Conservation (phyloP, 2,329 filamentous ascomycete genomes). For the Macroventuria anomochaeta region DNA sequence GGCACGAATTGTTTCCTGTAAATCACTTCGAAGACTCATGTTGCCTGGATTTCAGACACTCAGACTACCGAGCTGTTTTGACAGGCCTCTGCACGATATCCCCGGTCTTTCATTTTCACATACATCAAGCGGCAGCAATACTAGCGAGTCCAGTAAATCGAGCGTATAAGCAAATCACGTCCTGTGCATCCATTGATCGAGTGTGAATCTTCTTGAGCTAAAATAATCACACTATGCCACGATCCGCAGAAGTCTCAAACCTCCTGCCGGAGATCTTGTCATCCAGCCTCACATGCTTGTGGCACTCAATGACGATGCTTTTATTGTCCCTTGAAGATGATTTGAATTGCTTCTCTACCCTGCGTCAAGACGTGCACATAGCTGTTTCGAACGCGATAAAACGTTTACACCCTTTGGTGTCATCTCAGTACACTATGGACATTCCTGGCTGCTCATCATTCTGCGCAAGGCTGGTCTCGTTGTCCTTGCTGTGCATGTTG, state of each 20-base stretch:
- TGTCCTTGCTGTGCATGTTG: slow-evolving; percentile 8
- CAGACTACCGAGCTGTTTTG: slow-evolving; percentile 17
- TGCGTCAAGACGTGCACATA: slow-evolving; percentile 2
- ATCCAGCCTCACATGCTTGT: slow-evolving; percentile 4
- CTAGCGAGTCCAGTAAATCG: slow-evolving; percentile 6
- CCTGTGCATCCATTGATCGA: neutral
- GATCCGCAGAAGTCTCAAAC: neutral
- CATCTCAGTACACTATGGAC: neutral
- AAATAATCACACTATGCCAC: neutral
- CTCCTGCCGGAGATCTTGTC: neutral
- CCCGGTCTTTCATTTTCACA: slow-evolving; percentile 20
- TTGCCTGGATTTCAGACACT: slow-evolving; percentile 23
- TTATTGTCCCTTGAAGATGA: neutral
- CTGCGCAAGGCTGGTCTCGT: slow-evolving; percentile 1
- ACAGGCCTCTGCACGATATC: slow-evolving; percentile 33
- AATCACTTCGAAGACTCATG: slow-evolving; percentile 31
- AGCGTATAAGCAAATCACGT: neutral
- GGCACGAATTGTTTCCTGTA: slow-evolving; percentile 26
- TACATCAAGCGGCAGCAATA: slow-evolving; percentile 15
- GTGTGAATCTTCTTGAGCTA: neutral
- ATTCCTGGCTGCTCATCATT: slow-evolving; percentile 1
- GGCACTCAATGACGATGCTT: neutral
- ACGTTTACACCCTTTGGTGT: slow-evolving; percentile 2
- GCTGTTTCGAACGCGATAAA: neutral
- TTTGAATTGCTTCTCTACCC: neutral